Percentiles rank a stretch among this genome's conserved stretches.
phyloP scores from a whole-genome alignment of 768 basidiomycete genomes.

The Cystofilobasidium macerans region DNA sequence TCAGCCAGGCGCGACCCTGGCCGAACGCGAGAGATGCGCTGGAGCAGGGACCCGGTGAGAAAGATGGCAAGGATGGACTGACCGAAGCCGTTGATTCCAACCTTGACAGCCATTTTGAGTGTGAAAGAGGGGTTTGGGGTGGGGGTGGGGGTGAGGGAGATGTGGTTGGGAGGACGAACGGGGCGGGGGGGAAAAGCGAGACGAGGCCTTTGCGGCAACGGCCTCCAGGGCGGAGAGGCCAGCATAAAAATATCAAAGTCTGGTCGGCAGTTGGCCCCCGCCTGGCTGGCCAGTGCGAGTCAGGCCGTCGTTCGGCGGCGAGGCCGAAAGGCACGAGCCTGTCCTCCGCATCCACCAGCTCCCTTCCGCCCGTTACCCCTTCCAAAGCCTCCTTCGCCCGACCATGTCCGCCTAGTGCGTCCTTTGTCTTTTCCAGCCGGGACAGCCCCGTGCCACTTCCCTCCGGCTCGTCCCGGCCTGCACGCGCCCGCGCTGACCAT shows the following conservation, averaged over 20 bases:
- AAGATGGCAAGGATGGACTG: constrained; percentile 16
- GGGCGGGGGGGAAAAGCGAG: too few relatives aligned
- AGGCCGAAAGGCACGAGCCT: too few relatives aligned
- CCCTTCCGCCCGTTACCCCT: background rate
- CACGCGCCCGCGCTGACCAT: background rate
- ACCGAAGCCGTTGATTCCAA: constrained; percentile 90
- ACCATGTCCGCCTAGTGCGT: constrained; percentile 4
- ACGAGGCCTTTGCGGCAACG: too few relatives aligned
- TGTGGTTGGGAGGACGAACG: background rate
- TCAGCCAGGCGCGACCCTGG: too few relatives aligned
- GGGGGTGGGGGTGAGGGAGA: background rate
- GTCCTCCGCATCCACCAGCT: background rate
- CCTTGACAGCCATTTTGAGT: constrained; percentile 53
- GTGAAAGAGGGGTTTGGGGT: background rate
- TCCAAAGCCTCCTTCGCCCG: background rate
- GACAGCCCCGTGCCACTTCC: background rate
- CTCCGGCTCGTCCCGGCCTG: background rate
- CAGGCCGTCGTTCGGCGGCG: background rate
- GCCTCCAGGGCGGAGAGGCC: too few relatives aligned
- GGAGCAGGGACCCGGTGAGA: background rate
- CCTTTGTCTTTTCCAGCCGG: too few relatives aligned
- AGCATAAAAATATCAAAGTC: too few relatives aligned
- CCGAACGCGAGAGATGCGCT: background rate
- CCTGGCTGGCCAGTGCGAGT: too few relatives aligned
- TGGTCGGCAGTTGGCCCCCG: too few relatives aligned